Base-by-base conservation (phyloP, 768 basidiomycete genomes). In the Rhodosporidiobolus sp. region DNA sequence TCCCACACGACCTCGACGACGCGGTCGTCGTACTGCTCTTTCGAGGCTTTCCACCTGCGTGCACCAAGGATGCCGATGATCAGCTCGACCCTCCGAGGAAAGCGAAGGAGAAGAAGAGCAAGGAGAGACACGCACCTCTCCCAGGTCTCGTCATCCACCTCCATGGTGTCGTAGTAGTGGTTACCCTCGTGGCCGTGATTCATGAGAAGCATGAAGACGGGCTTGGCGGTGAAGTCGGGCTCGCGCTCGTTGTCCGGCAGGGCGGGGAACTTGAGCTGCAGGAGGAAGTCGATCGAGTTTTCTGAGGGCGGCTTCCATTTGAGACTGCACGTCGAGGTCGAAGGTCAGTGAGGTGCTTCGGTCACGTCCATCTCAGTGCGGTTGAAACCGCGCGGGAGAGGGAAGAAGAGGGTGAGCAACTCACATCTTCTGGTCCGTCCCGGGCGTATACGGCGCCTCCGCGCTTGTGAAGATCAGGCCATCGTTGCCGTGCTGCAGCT, bases 291-390 rank as follows among this genome's bases (percentile, higher is more conserved):
- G 77, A 98, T 89, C 3, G 94, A 94, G 80, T 99, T 99, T 79
- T 98, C 95, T 3, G 90, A 91, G 0, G 96, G 94, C 2, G 94
- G 94, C 81, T 99, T 99, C 96, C 96, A 99, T 82, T 99, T 99
- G 79, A 99, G 81, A 74, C 95, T 98, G 77, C 19, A 2, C 16
- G 30, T 17, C 2, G 35, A 45, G 20, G 10, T 22, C 38, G 32
- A 28, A 30, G 20, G n/a, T 14, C 49, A 11, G n/a, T 16, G 6
- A 1, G 20, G 32, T 20, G 56, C 56, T 38, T 19, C 24, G 20
- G 6, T 26, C 14, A 35, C 34, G 16, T 26, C 38, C 38, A 43
- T 14, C 38, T 7, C 38, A 43, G 38, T 43, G 38, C 38, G 38
- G 38, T 43, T 14, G 38, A 43, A 19, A 4, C 19, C 12, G 14